phyloP scores from a whole-genome alignment of 108 stramenopile species.

The Nannochloropsis salina region DNA sequence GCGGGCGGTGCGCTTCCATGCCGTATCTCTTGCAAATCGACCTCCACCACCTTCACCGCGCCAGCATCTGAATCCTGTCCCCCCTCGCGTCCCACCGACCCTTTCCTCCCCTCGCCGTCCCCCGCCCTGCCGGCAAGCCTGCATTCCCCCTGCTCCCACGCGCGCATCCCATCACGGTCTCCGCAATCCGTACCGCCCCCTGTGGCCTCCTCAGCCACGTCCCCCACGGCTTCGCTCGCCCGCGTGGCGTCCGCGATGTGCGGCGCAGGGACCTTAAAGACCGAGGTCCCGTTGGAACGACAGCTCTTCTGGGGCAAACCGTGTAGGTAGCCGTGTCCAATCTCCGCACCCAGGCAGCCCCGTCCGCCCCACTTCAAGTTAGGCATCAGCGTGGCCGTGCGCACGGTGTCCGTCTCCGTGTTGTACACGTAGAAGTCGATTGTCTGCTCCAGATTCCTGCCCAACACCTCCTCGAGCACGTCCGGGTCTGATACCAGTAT shows the following conservation, averaged over 20 bases:
- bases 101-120: too few species aligned
- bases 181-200: neutral
- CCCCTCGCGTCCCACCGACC: too few species aligned
- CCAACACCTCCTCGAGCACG: slow-evolving; percentile 62
- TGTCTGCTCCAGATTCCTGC: slow-evolving; percentile 64
- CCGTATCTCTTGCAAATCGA: neutral
- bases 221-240: neutral
- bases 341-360: slow-evolving; percentile 77
- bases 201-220: neutral
- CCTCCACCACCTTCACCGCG: neutral
- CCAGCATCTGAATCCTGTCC: too few species aligned
- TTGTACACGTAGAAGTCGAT: slow-evolving; percentile 91
- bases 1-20: neutral
- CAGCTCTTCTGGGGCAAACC: slow-evolving; percentile 62
- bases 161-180: neutral
- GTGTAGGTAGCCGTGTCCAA: slow-evolving; percentile 80
- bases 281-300: neutral
- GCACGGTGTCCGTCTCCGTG: slow-evolving; percentile 73
- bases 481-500: slow-evolving; percentile 42
- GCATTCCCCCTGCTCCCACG: too few species aligned
- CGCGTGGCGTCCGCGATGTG: neutral
- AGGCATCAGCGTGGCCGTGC: slow-evolving; percentile 77
- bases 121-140: too few species aligned
- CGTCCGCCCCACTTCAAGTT: slow-evolving; percentile 74
- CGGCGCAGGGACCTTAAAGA: neutral